Percentiles rank a stretch among this genome's conserved stretches.
These are phyloP conservation scores for Euptelea pleiosperma DNA, from an alignment of 164 flowering plant genomes.

Conservation along the genomic window DNA sequence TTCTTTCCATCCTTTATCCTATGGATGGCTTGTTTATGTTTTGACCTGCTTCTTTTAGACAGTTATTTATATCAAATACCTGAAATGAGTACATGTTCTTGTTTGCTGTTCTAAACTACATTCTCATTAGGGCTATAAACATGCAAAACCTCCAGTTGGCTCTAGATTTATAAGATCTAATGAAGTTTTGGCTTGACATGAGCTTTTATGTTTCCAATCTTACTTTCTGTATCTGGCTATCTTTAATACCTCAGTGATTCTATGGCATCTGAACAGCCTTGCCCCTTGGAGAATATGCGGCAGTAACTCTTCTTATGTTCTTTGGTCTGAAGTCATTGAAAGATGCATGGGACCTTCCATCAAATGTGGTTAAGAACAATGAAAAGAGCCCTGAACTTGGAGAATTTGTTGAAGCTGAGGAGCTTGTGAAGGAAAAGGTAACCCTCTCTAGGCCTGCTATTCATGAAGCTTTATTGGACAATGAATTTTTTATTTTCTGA, in stretches of 20 bases:
- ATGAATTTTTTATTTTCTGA: not conserved
- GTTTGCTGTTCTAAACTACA: too few species aligned
- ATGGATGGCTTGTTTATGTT: too few species aligned
- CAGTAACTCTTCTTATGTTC: constrained; percentile 82
- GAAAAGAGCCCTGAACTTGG: constrained; percentile 61
- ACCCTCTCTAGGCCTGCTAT: constrained; percentile 2
- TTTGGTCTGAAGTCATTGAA: constrained; percentile 90
- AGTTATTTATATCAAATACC: too few species aligned
- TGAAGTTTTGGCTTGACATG: too few species aligned
- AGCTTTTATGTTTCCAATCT: too few species aligned
- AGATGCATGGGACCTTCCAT: constrained; percentile 96
- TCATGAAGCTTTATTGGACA: not conserved
- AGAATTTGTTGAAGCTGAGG: constrained; percentile 93
- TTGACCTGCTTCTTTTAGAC: too few species aligned
- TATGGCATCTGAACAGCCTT: constrained; percentile 50
- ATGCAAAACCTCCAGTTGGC: too few species aligned
- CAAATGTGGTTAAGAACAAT: constrained; percentile 38
- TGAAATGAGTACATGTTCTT: too few species aligned
- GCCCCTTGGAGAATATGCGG: constrained; percentile 98
- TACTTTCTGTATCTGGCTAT: not conserved
- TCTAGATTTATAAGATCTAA: too few species aligned
- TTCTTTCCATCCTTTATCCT: too few species aligned
- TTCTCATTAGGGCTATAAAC: too few species aligned
- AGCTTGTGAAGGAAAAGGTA: constrained; percentile 95
- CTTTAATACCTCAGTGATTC: not conserved